These are phyloP conservation scores for Pythium apleroticum DNA, from an alignment of 352 stramenopile genomes.

Conservation along the genomic window DNA sequence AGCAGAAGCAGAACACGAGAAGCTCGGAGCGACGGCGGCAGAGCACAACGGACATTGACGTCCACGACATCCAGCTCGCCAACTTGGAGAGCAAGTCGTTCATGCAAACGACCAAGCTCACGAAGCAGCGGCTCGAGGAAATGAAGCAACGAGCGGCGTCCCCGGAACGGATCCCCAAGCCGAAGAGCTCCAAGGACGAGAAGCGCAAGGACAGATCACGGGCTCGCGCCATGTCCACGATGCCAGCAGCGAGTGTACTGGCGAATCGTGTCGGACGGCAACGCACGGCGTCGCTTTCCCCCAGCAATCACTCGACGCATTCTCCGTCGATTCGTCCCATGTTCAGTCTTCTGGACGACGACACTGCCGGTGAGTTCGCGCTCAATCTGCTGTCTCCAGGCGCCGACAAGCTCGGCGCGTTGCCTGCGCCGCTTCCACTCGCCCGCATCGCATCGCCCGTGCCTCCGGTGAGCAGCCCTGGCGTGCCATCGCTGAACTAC, in stretches of 20 bases:
- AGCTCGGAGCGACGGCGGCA: constrained; percentile 23
- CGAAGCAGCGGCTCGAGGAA: constrained; percentile 23
- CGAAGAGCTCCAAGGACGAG: not conserved
- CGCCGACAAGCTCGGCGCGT: constrained; percentile 22
- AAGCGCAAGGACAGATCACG: constrained; percentile 3
- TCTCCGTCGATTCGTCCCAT: not conserved
- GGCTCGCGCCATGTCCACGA: constrained; percentile 8
- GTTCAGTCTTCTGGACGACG: constrained; percentile 1
- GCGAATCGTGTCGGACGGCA: not conserved
- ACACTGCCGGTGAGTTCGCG: constrained; percentile 4
- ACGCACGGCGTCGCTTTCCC: constrained; percentile 13
- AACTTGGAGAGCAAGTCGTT: constrained; percentile 56
- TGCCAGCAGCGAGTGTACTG: not conserved
- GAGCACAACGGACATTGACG: constrained; percentile 13
- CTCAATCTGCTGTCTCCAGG: constrained; percentile 32
- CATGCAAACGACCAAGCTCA: constrained; percentile 55
- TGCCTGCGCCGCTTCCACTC: constrained; percentile 22
- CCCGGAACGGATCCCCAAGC: not conserved
- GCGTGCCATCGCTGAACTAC: not conserved
- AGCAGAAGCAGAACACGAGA: constrained; percentile 35
- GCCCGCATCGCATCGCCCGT: not conserved
- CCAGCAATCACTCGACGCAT: not conserved
- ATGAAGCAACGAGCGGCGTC: constrained; percentile 8
- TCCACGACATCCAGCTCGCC: constrained; percentile 26
- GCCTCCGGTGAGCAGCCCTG: not conserved